Evolutionary conservation across 176 grass and related monocot genomes (phyloP), one percentile per base, ranked within the genome.

Genomic region (Aegilops tauschii): DNA sequence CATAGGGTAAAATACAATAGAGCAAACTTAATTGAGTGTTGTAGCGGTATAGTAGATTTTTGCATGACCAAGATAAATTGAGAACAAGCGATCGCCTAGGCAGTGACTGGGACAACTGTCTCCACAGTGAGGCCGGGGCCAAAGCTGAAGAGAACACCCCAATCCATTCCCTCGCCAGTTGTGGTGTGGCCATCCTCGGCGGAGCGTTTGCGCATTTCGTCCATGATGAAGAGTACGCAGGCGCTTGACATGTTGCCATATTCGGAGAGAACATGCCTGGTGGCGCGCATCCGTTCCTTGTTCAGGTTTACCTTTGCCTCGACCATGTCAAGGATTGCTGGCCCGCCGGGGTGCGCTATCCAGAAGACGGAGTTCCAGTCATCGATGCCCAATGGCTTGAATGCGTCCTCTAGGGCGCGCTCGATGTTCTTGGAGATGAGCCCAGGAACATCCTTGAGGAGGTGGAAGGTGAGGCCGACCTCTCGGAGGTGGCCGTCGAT

Each of bases 401-500:
- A 97, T 1, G 95, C 95, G 10, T 89, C 90, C 12, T 68, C 81
- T 1, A 97, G 86, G 0, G 54, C 54, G 0, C 18, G 54, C 54
- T 58, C 54, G 17, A 58, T 58, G 54, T 58, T 58, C 17, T 92
- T 97, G 12, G 95, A 89, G 77, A 97, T 97, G 13, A 97, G 61
- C 50, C 90, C 90, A 0, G 95, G 95, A 12, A 97, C 95, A 81
- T 97, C 95, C 86, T 97, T 97, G 45, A 94, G 90, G 23, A 97
- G 80, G 76, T 97, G 95, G 81, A 97, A 94, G 0, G 95, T 97
- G 10, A 97, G 92, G 0, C 95, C 95, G 88, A 58, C 54, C 54
- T 58, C 54, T 0, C 54, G 54, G 17, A 58, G 54, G 18, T 58
- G 54, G 54, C 54, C 54, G 6, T 58, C 18, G 6, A 58, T 58